These are phyloP conservation scores for Aleurites moluccanus DNA, from an alignment of 441 rosid species.

Conservation along the genomic window DNA sequence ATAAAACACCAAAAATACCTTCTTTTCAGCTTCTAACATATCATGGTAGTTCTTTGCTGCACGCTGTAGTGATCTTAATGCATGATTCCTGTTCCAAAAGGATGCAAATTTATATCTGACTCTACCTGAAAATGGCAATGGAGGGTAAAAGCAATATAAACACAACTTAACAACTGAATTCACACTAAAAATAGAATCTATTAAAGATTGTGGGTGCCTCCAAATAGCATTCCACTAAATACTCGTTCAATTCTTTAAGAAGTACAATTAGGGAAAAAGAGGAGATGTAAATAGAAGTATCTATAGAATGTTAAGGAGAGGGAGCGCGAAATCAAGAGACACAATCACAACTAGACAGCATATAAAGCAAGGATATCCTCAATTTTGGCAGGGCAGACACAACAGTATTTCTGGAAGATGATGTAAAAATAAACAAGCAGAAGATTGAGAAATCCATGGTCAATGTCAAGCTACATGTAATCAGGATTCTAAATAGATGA, in stretches of 20 bases:
- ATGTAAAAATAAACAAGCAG: background rate
- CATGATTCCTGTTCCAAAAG: slow-evolving; percentile 99
- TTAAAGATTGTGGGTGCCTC: slow-evolving; percentile 1
- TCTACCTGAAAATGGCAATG: slow-evolving; percentile 68
- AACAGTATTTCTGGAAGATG: background rate
- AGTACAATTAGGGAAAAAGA: background rate
- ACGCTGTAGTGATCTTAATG: slow-evolving; percentile 82
- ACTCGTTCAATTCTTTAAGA: slow-evolving; percentile 1
- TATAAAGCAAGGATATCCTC: background rate
- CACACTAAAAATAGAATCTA: slow-evolving; percentile 15
- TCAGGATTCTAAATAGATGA: background rate
- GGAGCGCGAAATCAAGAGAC: background rate
- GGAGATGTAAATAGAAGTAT: background rate
- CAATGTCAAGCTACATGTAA: background rate
- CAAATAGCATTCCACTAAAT: background rate
- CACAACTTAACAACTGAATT: slow-evolving; percentile 20
- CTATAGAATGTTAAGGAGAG: background rate
- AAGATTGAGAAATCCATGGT: background rate
- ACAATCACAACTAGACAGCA: background rate
- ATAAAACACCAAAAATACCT: slow-evolving; percentile 47
- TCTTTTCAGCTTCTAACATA: slow-evolving; percentile 87
- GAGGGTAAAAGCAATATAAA: slow-evolving; percentile 33
- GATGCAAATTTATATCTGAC: slow-evolving; percentile 99
- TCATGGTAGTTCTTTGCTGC: slow-evolving; percentile 63
- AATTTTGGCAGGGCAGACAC: background rate